Evolutionary conservation across 257 asterid species (phyloP), one percentile per base, ranked within the genome.

Genomic region (Anisodus acutangulus): DNA sequence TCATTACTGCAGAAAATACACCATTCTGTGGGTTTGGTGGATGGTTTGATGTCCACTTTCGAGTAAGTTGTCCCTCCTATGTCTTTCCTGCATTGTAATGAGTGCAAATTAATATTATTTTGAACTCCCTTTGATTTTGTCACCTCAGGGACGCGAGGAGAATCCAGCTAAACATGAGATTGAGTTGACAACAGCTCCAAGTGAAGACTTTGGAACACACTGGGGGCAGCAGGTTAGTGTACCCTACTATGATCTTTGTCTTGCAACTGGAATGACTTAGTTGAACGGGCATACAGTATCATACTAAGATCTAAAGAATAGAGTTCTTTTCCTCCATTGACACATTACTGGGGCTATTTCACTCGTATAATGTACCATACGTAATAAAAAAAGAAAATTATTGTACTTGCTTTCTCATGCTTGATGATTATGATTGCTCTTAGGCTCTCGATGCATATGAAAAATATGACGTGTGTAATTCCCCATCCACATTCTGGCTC

Each of bases 31-130:
- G 98, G 22, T 91, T 91, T 89, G 95, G 89, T 85, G 98, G 99
- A 86, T 97, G 99, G 99, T 97, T 97, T 87, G 99, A 97, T 86
- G 99, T 97, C 90, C 99, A 95, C 86, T 97, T 97, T 86, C 91
- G 94, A 87, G 99, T 95, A 87, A 93, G 97, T 87, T 47, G 79
- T 82, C 76, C 83, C 83, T 69, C 43, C 35, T 19, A 31, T 54
- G 47, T 68, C 41, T 69, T 63, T 35, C 62, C 8, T 53, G 64
- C 54, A 3, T 84, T 59, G 72, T 59, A 79, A 13, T 22, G 76
- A 55, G 84, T 57, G 55, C 39, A 16, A 79, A 58, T 35, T 71
- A 59, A 64, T 37, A 74, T 47, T 6, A 47, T 13, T 67, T 51
- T 84, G 6, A 57, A 35, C 2, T 22, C 41, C 43, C 12, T 11